Evolutionary conservation across 208 protist species (phyloP).

Genomic region (Trypanosoma platydactyli): DNA sequence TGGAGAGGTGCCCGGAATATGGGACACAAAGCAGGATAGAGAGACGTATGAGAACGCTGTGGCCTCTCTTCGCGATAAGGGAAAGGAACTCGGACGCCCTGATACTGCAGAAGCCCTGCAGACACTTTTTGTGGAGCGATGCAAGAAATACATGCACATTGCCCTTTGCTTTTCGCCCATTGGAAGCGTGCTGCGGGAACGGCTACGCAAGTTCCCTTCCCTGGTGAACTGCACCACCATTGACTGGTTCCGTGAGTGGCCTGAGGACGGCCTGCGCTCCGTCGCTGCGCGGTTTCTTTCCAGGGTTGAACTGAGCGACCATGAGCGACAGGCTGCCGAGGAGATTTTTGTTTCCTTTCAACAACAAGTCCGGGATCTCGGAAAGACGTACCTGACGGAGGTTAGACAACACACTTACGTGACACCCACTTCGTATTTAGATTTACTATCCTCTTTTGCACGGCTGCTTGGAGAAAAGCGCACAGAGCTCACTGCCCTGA

Average conservation of each 20-base stretch:
- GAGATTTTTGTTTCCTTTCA: constrained; percentile 93
- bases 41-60: constrained; percentile 89
- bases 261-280: constrained; percentile 92
- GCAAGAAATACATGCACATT: constrained; percentile 94
- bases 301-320: constrained; percentile 77
- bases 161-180: constrained; percentile 97
- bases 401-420: constrained; percentile 92
- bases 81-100: constrained; percentile 76
- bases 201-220: constrained; percentile 96
- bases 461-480: constrained; percentile 86
- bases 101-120: constrained; percentile 87
- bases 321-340: constrained; percentile 61
- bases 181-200: constrained; percentile 93
- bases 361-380: constrained; percentile 84
- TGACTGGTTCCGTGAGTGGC: constrained; percentile 98
- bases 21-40: constrained; percentile 92
- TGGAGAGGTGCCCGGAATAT: constrained; percentile 95
- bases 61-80: constrained; percentile 82
- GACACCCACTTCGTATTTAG: constrained; percentile 96
- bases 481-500: constrained; percentile 80
- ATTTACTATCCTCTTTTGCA: constrained; percentile 92
- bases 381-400: constrained; percentile 84
- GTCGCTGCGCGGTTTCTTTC: constrained; percentile 90
- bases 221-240: constrained; percentile 99
- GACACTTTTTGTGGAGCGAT: constrained; percentile 91